Evolutionary conservation across 345 rosid species (phyloP), one percentile per base, ranked within the genome.

Genomic region (Bruguiera gymnorhiza): DNA sequence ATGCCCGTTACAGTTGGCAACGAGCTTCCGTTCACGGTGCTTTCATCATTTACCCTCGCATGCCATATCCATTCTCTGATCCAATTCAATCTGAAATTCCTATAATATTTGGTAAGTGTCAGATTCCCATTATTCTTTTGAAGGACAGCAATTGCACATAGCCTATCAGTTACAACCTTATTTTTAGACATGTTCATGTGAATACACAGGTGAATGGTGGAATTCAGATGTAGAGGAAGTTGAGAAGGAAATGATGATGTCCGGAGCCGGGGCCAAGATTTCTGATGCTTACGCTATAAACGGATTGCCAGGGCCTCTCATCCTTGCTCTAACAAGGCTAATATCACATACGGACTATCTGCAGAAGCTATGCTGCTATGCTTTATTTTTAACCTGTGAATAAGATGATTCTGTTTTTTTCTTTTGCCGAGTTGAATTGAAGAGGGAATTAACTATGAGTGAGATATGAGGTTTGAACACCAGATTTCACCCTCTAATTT

Each of bases 161-260:
- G 27, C 36, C 26, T 2, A 54, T 37, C 10, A 8, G 10, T 19
- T 10, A 6, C 2, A 20, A 16, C 5, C 37, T 36, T 11, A 19
- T 36, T n/a, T 2, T 37, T 62, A 15, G 46, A 9, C 46, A 39
- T 39, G 10, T 39, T 39, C 11, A 39, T 0, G 46, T 39, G 46
- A 2, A 46, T 5, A 23, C 78, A 88, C 78, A 88, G 88, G 92
- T 20, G 93, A 90, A 76, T 88, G 91, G 91, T 90, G 89, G 89
- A 86, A 86, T 46, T 66, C 23, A 53, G 88, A 87, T 62, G 82
- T 70, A 19, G 88, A 83, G 68, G 82, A 55, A 0, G 83, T 88
- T 46, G 91, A 86, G 76, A 68, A 36, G 15, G 78, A 63, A 63
- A 85, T 84, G 90, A 66, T 77, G 54, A 60, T 31, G 67, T 62